Base-by-base conservation (phyloP, 2,329 filamentous ascomycete species). In the Nannizziopsis barbatae region DNA sequence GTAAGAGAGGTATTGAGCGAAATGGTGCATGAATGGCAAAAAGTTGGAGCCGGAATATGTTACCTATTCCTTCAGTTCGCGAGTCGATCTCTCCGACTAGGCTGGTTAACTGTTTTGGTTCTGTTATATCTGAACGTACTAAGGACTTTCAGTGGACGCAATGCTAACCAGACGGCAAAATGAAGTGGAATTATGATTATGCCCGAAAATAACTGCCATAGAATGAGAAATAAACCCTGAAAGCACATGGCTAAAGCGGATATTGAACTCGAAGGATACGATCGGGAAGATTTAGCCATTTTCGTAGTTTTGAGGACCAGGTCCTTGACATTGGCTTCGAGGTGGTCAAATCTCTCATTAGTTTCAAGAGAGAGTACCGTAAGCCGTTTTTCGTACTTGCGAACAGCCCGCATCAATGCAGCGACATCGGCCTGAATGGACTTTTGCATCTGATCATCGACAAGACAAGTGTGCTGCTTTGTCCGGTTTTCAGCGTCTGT, bases 371-470 rank as follows among this genome's bases (percentile, higher is more conserved):
- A 76, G 22, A 88, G 76, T 6, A 89, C 72, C 0, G 83, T 83
- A 3, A 84, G 80, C 58, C 88, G 85, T 68, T 94, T 95, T 69
- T 96, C 90, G 58, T 95, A 95, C 32, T 87, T 80, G 15, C 90
- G 78, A 39, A 96, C 84, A 3, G 90, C 89, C 42, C 90, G 81
- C 57, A 88, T 92, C 30, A 96, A 71, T 0, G 87, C 86, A 58
- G 95, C 89, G 5, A 96, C 74, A 51, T 95, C 87, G 0, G 86
- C 83, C 55, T 88, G 84, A 9, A 90, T 72, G 22, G 72, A 70
- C 51, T 77, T 78, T 37, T 79, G 14, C 14, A 12, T 31, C 31
- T 49, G 39, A 12, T 15, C 4, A 62, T 57, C 14, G 14, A 40
- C 20, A 2, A 70, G 47, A 5, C 70, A 58, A 51, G 61, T 63